Base-by-base conservation (phyloP, 2,329 filamentous ascomycete species). In the Aureobasidium sp. region DNA sequence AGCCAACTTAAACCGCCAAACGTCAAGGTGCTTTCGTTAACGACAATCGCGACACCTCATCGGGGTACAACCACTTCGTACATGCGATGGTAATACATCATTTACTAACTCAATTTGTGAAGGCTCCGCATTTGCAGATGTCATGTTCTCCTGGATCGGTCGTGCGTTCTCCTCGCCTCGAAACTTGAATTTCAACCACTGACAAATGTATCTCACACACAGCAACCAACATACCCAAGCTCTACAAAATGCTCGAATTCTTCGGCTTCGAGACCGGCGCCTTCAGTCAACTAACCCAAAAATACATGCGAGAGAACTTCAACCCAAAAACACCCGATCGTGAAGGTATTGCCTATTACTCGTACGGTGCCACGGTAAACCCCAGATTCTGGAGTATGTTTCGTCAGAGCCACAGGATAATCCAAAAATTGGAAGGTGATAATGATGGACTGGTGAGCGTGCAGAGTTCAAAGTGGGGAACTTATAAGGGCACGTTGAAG, bases 11-110 rank as follows among this genome's bases (percentile, higher is more conserved):
- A 79, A 55, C 83, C 83, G 10, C 75, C 76, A 3, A 83, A 86
- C 56, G 90, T 96, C 66, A 90, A 90, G 71, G 89, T 96, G 63
- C 80, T 92, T 41, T 86, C 84, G 0, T 71, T 87, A 66, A 87
- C 84, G 0, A 87, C 84, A 0, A 81, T 87, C 63, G 83, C 84
- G 2, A 83, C 82, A 15, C 84, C 84, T 0, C 84, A 87, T 73
- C 73, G 80, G 72, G 76, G 81, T 81, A 50, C 39, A 70, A 47
- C 44, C 69, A 64, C 17, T 10, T 9, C 13, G 29, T 20, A 29
- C 10, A 5, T 15, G 32, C 36, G 5, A 4, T 12, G 13, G 17
- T 41, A n/a, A 53, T 5, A 13, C 17, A 10, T 52, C 8, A 2
- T 37, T 24, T 57, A 6, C 26, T 51, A 73, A 47, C 12, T 3